Evolutionary conservation across 2,329 filamentous ascomycete genomes (phyloP).

Genomic region (Myriosclerotinia curreyana): DNA sequence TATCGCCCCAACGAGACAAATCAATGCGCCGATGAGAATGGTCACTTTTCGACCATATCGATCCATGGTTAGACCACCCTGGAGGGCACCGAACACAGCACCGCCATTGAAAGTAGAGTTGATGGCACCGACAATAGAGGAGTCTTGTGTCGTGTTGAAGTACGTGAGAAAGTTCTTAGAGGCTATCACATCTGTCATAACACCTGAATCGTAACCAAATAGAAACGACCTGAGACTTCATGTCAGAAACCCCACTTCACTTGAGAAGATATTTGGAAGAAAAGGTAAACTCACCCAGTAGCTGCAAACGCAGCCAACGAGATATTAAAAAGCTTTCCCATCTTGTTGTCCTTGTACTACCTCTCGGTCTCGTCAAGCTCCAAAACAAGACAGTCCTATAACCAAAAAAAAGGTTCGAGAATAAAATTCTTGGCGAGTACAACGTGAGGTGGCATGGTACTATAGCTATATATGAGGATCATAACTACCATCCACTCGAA

Average conservation of each 20-base stretch:
- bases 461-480: conserved; percentile 15
- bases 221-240: conserved; percentile 40
- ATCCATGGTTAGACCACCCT: conserved; percentile 53
- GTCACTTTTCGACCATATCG: conserved; percentile 55
- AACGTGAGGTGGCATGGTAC: conserved; percentile 11
- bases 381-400: neutral
- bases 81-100: conserved; percentile 45
- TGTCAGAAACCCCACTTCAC: conserved; percentile 16
- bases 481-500: neutral
- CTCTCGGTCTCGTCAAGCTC: neutral
- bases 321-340: conserved; percentile 46
- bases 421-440: conserved; percentile 7
- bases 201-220: conserved; percentile 41
- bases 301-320: conserved; percentile 44
- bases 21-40: conserved; percentile 53
- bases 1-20: conserved; percentile 59
- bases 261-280: neutral
- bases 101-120: conserved; percentile 65
- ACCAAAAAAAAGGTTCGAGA: neutral
- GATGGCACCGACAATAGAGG: conserved; percentile 49
- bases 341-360: conserved; percentile 26
- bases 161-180: conserved; percentile 34
- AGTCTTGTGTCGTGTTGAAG: conserved; percentile 40
- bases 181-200: conserved; percentile 38
- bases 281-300: conserved; percentile 37